Conservation (phyloP, 2,329 filamentous ascomycete species). For the Epichloe elymi region DNA sequence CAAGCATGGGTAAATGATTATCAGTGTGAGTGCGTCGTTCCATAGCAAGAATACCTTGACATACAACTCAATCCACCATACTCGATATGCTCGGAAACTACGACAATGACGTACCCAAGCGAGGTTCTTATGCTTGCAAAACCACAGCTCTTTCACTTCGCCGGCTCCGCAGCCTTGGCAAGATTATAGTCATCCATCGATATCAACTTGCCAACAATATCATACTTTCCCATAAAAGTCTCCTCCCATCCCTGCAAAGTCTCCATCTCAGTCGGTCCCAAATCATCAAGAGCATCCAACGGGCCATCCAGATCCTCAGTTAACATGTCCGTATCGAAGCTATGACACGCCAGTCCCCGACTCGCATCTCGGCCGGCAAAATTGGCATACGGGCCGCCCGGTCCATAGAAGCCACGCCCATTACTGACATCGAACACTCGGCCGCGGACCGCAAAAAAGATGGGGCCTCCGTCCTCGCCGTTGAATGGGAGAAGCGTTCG, state of each 20-base stretch:
- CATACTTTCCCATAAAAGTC: conserved; percentile 83
- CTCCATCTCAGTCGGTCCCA: conserved; percentile 66
- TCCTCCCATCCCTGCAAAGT: conserved; percentile 86
- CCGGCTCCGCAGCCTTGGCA: conserved; percentile 4
- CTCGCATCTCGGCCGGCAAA: conserved; percentile 90
- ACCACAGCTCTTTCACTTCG: neutral
- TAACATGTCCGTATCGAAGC: conserved; percentile 91
- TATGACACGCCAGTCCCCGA: conserved; percentile 75
- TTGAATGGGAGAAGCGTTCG: conserved; percentile 75
- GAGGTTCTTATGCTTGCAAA: too few relatives aligned
- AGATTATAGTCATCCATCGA: conserved; percentile 27
- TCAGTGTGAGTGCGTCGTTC: neutral
- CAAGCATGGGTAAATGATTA: neutral
- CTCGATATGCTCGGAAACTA: too few relatives aligned
- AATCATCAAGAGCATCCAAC: conserved; percentile 59
- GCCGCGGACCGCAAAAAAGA: conserved; percentile 87
- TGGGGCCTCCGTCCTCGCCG: conserved; percentile 57
- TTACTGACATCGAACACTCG: conserved; percentile 80
- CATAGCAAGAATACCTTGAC: neutral
- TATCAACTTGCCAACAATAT: conserved; percentile 83
- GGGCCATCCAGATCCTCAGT: conserved; percentile 80
- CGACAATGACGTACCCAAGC: too few relatives aligned
- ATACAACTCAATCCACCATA: too few relatives aligned
- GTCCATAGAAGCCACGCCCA: conserved; percentile 90
- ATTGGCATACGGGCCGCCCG: conserved; percentile 88